Evolutionary conservation across 305 asterid species (phyloP).

Genomic region (Rubia tinctorum): DNA sequence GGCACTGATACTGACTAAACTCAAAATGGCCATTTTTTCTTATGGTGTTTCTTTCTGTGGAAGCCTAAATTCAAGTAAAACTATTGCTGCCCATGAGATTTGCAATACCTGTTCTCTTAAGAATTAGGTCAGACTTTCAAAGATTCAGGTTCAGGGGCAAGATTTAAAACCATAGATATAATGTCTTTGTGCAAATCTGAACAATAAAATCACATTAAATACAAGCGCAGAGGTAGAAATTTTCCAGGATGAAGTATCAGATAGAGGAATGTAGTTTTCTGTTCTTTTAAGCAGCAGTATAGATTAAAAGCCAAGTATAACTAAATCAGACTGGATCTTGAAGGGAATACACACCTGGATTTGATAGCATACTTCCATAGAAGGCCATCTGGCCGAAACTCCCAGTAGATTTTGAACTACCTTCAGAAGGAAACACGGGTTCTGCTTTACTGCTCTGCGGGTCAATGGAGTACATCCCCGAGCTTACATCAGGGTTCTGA

Average conservation of each 20-base stretch:
- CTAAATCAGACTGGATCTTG: constrained; percentile 1
- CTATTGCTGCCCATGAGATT: not conserved
- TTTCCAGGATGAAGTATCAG: not conserved
- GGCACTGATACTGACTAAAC: not conserved
- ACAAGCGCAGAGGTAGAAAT: not conserved
- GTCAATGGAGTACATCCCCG: constrained; percentile 48
- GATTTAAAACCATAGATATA: not conserved
- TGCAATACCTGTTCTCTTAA: not conserved
- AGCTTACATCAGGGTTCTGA: constrained; percentile 45
- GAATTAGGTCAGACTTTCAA: not conserved
- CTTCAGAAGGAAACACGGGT: constrained; percentile 60
- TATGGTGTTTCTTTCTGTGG: not conserved
- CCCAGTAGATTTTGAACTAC: constrained; percentile 58
- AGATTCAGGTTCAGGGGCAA: not conserved
- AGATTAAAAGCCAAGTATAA: not conserved
- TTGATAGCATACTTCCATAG: constrained; percentile 57
- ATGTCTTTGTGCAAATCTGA: not conserved
- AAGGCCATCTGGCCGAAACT: constrained; percentile 63
- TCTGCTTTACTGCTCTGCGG: constrained; percentile 54
- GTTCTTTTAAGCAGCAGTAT: not conserved
- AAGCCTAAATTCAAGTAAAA: not conserved
- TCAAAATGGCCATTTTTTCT: not conserved
- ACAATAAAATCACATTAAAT: not conserved
- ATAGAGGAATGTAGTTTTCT: not conserved
- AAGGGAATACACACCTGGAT: constrained; percentile 47